phyloP scores from a whole-genome alignment of 129 eudicot species.

The Flaveria trinervia region DNA sequence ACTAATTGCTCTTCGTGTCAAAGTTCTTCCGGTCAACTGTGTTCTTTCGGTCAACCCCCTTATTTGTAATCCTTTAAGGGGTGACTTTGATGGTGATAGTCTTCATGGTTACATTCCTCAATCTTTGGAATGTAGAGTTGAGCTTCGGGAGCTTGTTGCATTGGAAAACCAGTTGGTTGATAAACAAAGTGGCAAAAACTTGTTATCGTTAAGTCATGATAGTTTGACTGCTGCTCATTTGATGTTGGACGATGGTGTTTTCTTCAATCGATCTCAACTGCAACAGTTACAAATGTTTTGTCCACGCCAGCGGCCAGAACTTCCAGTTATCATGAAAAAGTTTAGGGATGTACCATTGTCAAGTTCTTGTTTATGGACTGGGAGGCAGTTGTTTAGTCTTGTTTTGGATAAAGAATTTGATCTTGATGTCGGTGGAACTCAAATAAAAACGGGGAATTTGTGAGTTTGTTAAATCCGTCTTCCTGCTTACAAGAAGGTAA shows the following conservation, averaged over 20 bases:
- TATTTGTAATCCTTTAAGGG: conserved; percentile 77
- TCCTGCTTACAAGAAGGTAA: conserved; percentile 64
- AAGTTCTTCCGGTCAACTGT: conserved; percentile 64
- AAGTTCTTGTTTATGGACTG: conserved; percentile 66
- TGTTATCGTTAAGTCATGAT: conserved; percentile 74
- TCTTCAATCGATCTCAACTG: conserved; percentile 49
- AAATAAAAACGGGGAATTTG: conserved; percentile 64
- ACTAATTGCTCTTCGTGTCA: conserved; percentile 67
- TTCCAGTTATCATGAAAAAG: conserved; percentile 53
- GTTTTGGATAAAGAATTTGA: conserved; percentile 62
- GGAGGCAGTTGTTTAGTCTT: conserved; percentile 74
- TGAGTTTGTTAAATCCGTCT: conserved; percentile 52
- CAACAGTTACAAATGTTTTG: conserved; percentile 90
- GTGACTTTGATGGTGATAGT: conserved; percentile 96
- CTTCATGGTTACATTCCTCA: conserved; percentile 88
- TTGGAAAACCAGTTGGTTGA: conserved; percentile 61
- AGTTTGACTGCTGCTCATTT: conserved; percentile 87
- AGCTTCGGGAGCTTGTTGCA: conserved; percentile 79
- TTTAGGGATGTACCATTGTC: conserved; percentile 18
- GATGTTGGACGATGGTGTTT: conserved; percentile 61
- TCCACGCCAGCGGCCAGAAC: conserved; percentile 35
- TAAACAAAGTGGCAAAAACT: conserved; percentile 74
- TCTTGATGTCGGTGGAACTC: conserved; percentile 38
- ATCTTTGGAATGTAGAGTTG: conserved; percentile 61
- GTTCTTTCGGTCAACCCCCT: conserved; percentile 81